Conservation (phyloP, 2,329 filamentous ascomycete genomes). For the Trichoderma guizhouense region DNA sequence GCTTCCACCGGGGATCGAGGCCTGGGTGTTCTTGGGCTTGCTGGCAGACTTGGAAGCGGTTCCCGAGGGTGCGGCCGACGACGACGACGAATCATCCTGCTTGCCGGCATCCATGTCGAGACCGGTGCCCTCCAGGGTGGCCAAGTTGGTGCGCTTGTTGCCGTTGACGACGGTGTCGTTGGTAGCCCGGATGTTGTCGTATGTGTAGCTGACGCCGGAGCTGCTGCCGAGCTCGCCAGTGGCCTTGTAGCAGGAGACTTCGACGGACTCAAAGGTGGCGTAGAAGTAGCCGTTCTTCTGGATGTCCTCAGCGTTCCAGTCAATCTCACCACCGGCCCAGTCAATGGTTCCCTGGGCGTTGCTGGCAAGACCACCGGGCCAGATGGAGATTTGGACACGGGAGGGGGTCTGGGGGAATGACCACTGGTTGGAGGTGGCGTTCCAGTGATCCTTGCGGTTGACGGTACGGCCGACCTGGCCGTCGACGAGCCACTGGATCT, state of each 20-base stretch:
- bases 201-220: constrained; percentile 71
- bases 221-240: constrained; percentile 61
- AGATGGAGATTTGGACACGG: constrained; percentile 89
- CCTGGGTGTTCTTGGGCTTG: constrained; percentile 24
- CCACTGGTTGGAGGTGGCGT: constrained; percentile 76
- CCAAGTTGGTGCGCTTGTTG: constrained; percentile 70
- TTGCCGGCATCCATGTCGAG: constrained; percentile 59
- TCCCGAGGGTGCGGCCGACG: background rate
- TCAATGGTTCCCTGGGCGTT: constrained; percentile 82
- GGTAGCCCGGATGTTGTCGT: constrained; percentile 60
- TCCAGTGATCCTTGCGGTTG: constrained; percentile 79
- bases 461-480: constrained; percentile 72
- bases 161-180: constrained; percentile 77
- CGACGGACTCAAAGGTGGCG: constrained; percentile 71
- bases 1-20: constrained; percentile 32
- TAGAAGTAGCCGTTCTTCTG: constrained; percentile 84
- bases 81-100: constrained; percentile 19
- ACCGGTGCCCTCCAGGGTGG: constrained; percentile 77
- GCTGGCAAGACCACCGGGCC: constrained; percentile 79
- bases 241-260: constrained; percentile 80
- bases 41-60: constrained; percentile 21
- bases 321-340: constrained; percentile 87
- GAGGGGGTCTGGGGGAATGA: constrained; percentile 88
- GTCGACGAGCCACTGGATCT: constrained; percentile 83
- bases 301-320: constrained; percentile 79